Percentiles rank a stretch among this genome's conserved stretches.
These are phyloP conservation scores for Hippophae tibetana DNA, from an alignment of 306 rosid species.

Conservation along the genomic window DNA sequence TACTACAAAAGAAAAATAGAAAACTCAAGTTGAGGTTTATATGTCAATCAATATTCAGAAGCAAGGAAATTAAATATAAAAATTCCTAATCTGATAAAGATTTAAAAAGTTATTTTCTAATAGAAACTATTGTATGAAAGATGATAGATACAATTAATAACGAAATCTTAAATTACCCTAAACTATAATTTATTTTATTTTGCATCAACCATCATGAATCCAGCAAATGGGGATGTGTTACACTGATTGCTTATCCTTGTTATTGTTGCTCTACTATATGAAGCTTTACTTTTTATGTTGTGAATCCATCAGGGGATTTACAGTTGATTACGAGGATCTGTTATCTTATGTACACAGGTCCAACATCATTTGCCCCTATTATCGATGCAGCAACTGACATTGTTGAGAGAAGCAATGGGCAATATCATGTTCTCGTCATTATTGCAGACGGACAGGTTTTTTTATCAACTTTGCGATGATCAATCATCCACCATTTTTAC, in stretches of 20 bases:
- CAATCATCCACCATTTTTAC: conserved; percentile 2
- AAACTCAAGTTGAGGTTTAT: too few species aligned
- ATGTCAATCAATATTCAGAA: too few species aligned
- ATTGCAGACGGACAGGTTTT: conserved; percentile 97
- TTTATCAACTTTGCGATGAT: conserved; percentile 3
- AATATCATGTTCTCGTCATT: conserved; percentile 94
- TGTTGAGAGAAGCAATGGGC: conserved; percentile 67
- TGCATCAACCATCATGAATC: too few species aligned
- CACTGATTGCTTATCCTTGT: neutral
- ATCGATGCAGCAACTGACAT: conserved; percentile 76
- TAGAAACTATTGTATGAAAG: too few species aligned
- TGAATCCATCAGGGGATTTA: neutral
- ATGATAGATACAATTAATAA: too few species aligned
- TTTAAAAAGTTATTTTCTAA: too few species aligned
- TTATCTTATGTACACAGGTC: conserved; percentile 39
- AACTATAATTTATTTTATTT: neutral
- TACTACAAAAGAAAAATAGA: too few species aligned
- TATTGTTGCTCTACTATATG: neutral
- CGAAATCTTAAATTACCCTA: too few species aligned
- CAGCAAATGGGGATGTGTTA: too few species aligned
- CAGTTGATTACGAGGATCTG: neutral
- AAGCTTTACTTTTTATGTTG: neutral
- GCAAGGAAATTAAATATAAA: too few species aligned
- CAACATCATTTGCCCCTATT: conserved; percentile 88
- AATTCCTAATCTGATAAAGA: too few species aligned